Base-by-base conservation (phyloP, 768 basidiomycete species). In the Trametes cingulata region DNA sequence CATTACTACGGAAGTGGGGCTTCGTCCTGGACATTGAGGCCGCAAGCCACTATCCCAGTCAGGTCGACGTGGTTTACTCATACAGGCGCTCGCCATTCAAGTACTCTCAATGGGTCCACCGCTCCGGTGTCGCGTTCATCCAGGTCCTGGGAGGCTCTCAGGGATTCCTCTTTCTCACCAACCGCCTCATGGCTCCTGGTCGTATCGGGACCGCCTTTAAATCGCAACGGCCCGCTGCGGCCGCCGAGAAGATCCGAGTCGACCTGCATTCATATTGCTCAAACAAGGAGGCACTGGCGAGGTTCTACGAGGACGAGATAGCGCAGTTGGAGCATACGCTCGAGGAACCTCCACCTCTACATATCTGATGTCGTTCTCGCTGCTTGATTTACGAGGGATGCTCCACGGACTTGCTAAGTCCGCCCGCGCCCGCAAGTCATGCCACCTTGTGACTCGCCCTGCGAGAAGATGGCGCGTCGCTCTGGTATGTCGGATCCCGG, bases 81-180 rank as follows among this genome's bases (percentile, higher is more conserved):
- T 98, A 98, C 70, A 88, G 95, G 14, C 86, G 89, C 39, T 76
- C 84, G 41, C 80, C 86, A 4, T 91, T 86, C 77, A 80, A 82
- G 63, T 84, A 93, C 73, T 91, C 93, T 19, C 96, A 98, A 70
- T 98, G 93, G 71, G 90, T 97, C 29, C 96, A 97, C 69, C 85
- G 87, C 49, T 85, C 89, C 5, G 97, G 97, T 1, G 84, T 90
- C 22, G 94, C 92, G 9, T 93, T 98, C 69, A 86, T 94, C 9
- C 94, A 97, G 71, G 88, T 96, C 58, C 68, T 95, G 5, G 91
- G 89, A 2, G 91, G 87, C 1, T 72, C 80, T 3, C 79, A 88
- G 54, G 94, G 95, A 0, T 95, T 94, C 73, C 73, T 93, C 59
- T 96, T 95, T 79, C 78, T 94, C 65, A 95, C 91, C 54, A 98